Evolutionary conservation across 768 basidiomycete genomes (phyloP), one percentile per base, ranked within the genome.

Genomic region (Cystobasidium onofrii): DNA sequence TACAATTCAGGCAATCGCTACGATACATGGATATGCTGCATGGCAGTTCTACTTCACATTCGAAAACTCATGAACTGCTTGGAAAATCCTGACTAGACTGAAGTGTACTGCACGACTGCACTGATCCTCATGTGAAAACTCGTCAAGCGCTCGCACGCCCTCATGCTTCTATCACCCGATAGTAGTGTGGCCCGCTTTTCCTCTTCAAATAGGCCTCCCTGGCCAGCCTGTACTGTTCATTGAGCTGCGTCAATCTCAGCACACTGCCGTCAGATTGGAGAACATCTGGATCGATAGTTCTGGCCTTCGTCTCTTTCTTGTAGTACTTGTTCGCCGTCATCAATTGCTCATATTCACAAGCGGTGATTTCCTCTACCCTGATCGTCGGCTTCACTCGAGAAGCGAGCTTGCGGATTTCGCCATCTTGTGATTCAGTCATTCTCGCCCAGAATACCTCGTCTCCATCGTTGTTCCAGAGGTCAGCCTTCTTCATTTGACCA

Each of bases 281-380:
- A 3, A 76, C 76, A 54, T 75, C 63, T 27, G 76, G 76, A 52
- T 76, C 76, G 25, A 76, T 62, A 29, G 71, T 70, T 33, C 76
- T 15, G 17, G 63, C 29, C 63, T 75, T 76, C 23, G 62, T 15
- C 50, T 15, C 31, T 27, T 62, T 33, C 41, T 46, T 46, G 57
- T 25, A 75, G 44, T 50, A 20, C 4, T 20, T 3, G 20, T 50
- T n/a, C 46, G 12, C 23, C 66, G 4, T 20, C 36, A 13, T 64
- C 70, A n/a, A n/a, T n/a, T n/a, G n/a, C 43, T 64, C 52, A 18
- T 67, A n/a, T 23, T 75, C 74, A 12, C 34, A 20, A 29, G 10
- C 34, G 0, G 27, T 9, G 25, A 73, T 43, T 55, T 64, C 61
- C 9, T 50, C 31, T 12, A 73, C 74, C 2, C 39, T n/a, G 39